phyloP scores from a whole-genome alignment of 495 filamentous ascomycete genomes.

The Parathielavia appendiculata region DNA sequence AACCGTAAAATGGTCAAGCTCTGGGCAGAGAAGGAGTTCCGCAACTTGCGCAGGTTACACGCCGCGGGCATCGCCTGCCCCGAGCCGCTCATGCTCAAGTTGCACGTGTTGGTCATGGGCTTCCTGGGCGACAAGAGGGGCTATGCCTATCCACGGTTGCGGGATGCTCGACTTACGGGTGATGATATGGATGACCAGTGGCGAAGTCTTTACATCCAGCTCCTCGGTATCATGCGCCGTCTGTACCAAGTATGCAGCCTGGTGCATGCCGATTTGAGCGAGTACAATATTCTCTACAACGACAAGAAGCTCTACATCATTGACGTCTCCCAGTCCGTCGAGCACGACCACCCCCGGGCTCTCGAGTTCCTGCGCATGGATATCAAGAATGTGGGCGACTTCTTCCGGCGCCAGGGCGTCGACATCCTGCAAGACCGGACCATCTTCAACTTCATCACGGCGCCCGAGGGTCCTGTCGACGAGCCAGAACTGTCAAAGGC shows the following conservation, averaged over 20 bases:
- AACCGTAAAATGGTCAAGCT: conserved; percentile 93
- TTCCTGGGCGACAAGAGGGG: conserved; percentile 87
- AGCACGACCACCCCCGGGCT: conserved; percentile 88
- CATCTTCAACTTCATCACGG: conserved; percentile 75
- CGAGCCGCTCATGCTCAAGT: conserved; percentile 78
- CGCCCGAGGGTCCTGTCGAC: conserved; percentile 45
- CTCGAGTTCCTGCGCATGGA: conserved; percentile 95
- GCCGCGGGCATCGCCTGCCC: conserved; percentile 82
- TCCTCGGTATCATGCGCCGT: conserved; percentile 81
- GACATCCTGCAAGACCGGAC: conserved; percentile 66
- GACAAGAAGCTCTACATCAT: conserved; percentile 82
- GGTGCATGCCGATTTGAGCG: conserved; percentile 92
- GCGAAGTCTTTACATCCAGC: conserved; percentile 71
- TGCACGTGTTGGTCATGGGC: conserved; percentile 88
- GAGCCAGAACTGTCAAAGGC: conserved; percentile 42
- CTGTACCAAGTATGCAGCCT: conserved; percentile 86
- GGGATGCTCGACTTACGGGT: conserved; percentile 43
- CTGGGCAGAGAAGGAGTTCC: conserved; percentile 98
- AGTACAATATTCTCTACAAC: conserved; percentile 95
- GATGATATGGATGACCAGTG: conserved; percentile 67
- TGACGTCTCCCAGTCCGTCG: conserved; percentile 94
- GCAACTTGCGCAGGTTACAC: conserved; percentile 81
- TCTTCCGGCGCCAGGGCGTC: conserved; percentile 80
- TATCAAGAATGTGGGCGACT: conserved; percentile 90
- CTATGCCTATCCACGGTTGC: conserved; percentile 73